Conservation (phyloP, 2,329 filamentous ascomycete species). For the Endoconidiophora polonica region DNA sequence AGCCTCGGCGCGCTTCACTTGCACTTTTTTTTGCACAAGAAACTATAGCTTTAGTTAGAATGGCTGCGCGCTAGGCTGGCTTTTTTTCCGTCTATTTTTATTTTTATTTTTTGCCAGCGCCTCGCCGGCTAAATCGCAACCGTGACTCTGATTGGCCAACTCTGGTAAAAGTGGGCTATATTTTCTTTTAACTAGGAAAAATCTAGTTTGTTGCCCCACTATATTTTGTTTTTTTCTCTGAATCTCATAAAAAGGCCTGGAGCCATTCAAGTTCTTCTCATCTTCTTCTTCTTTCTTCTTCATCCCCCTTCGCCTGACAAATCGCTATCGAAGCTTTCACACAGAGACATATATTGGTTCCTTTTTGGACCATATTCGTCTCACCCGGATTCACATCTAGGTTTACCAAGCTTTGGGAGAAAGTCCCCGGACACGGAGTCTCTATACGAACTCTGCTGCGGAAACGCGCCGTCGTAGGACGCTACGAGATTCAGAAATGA, state of each 20-base stretch:
- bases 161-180: no score
- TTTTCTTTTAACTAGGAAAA: background rate
- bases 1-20: no score
- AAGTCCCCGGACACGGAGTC: constrained; percentile 90
- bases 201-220: constrained; percentile 4
- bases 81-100: no score
- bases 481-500: background rate
- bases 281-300: constrained; percentile 23
- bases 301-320: constrained; percentile 90
- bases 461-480: constrained; percentile 99
- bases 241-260: constrained; percentile 1
- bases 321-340: constrained; percentile 99
- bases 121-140: no score
- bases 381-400: constrained; percentile 18
- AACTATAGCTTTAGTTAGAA: no score
- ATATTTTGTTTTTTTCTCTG: constrained; percentile 9
- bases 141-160: background rate
- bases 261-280: constrained; percentile 12
- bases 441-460: constrained; percentile 36
- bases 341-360: constrained; percentile 43
- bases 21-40: no score
- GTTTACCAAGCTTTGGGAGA: constrained; percentile 75
- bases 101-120: no score
- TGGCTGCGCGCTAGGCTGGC: no score
- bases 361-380: constrained; percentile 7